These are phyloP conservation scores for Graphilbum ipis-grandicollis DNA, from an alignment of 2,329 filamentous ascomycete genomes.

Conservation along the genomic window DNA sequence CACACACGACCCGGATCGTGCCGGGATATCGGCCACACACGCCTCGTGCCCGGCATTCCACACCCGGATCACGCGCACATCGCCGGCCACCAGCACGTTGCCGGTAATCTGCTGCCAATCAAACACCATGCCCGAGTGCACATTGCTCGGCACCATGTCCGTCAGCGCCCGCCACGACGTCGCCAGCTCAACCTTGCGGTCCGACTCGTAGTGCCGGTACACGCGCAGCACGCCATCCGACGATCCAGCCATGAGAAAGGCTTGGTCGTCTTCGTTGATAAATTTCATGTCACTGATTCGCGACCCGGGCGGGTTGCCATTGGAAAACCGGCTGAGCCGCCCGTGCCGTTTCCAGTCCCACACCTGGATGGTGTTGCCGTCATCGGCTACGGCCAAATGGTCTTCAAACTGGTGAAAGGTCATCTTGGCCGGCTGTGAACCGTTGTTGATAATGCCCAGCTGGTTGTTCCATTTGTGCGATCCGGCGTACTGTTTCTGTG, in stretches of 20 bases:
- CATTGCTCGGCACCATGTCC: constrained; percentile 83
- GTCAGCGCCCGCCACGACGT: constrained; percentile 84
- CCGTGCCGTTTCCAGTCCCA: constrained; percentile 83
- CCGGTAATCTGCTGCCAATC: constrained; percentile 99
- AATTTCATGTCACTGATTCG: constrained; percentile 91
- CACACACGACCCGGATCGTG: constrained; percentile 85
- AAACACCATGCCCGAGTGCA: constrained; percentile 89
- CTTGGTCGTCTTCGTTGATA: constrained; percentile 96
- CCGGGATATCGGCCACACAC: constrained; percentile 84
- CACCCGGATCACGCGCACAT: constrained; percentile 85
- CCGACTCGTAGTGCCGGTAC: constrained; percentile 78
- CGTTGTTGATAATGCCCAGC: constrained; percentile 71
- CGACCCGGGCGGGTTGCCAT: constrained; percentile 80
- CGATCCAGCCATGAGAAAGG: constrained; percentile 83
- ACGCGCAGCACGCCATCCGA: constrained; percentile 90
- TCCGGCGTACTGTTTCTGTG: constrained; percentile 75
- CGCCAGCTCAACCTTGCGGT: constrained; percentile 63
- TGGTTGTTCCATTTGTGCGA: constrained; percentile 76
- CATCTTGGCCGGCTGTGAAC: constrained; percentile 79
- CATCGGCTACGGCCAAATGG: constrained; percentile 83
- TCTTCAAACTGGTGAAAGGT: constrained; percentile 97
- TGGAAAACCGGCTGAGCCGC: constrained; percentile 72
- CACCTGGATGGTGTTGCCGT: constrained; percentile 73
- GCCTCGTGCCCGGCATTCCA: constrained; percentile 93
- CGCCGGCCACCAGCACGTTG: constrained; percentile 84